Base-by-base conservation (phyloP, 306 rosid species). In the Vigna hirtella region DNA sequence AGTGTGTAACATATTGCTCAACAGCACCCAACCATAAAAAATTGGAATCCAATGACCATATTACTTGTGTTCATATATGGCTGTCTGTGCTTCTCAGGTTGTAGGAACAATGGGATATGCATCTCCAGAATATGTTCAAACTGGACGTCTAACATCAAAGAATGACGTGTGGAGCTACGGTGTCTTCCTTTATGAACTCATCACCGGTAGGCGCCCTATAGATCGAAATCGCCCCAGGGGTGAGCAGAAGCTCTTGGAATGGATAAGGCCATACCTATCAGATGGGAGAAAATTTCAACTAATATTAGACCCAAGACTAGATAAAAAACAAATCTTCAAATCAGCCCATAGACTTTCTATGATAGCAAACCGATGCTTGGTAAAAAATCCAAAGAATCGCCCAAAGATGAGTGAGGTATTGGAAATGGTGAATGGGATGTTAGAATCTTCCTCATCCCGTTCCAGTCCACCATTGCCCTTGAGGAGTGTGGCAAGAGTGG, bases 101-200 rank as follows among this genome's bases (percentile, higher is more conserved):
- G 97, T 91, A n/a, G 99, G 99, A 89, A 96, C 99, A 20, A 85
- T 90, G 89, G 99, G 99, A 36, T 96, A 96, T 79, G 98, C 99
- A 72, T 87, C 99, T 77, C 99, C 99, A 3, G 99, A 96, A 82
- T 96, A 96, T 84, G 14, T 96, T 69, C 97, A 85, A 85, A 96
- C 99, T 0, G 99, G 99, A 64, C 98, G 96, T 66, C 94, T 96
- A 40, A 90, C 98, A 32, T 88, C 90, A 57, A 96, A 93, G 86
- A 91, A 86, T 49, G 99, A 96, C 13, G 97, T 96, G 18, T 96
- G 99, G 99, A 89, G 98, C 86, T 96, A 82, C 9, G 99, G 99
- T 3, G 97, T 96, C 74, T 96, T 96, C 85, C 97, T 96, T 28
- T 96, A 90, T 73, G 99, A 96, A 78, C 91, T 96, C 68, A 91